Evolutionary conservation across 371 early-diverging fungal genomes (phyloP).

Genomic region (Smittium mucronatum): DNA sequence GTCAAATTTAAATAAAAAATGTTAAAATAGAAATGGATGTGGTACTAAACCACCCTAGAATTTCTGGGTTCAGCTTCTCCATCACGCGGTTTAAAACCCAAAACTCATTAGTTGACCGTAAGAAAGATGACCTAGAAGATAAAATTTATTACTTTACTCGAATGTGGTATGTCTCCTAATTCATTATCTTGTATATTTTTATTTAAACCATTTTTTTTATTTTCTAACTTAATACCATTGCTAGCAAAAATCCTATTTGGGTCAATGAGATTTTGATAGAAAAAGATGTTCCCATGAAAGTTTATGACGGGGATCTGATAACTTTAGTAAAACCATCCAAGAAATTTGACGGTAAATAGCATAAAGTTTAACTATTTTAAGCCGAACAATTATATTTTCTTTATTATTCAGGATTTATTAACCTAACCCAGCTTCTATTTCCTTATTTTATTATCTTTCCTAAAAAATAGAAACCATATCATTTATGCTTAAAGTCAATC

Average conservation of each 20-base stretch:
- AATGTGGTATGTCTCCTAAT: background rate
- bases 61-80: background rate
- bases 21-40: conserved; percentile 2
- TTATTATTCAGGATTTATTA: no score
- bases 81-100: background rate
- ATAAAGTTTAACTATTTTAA: background rate
- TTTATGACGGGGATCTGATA: background rate
- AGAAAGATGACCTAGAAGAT: background rate
- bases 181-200: no score
- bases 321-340: conserved; percentile 5
- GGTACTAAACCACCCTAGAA: background rate
- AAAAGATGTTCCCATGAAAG: background rate
- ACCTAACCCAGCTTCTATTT: no score
- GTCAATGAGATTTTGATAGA: background rate
- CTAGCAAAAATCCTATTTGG: background rate
- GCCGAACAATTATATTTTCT: background rate
- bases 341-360: background rate
- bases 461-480: no score
- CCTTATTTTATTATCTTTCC: no score
- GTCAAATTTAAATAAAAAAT: background rate
- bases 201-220: no score
- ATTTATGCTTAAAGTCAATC: no score
- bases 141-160: background rate
- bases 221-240: no score
- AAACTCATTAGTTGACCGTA: background rate